Percentiles rank a stretch among this genome's conserved stretches.
phyloP scores from a whole-genome alignment of 176 grass and related monocot species.

The Thalia dealbata region DNA sequence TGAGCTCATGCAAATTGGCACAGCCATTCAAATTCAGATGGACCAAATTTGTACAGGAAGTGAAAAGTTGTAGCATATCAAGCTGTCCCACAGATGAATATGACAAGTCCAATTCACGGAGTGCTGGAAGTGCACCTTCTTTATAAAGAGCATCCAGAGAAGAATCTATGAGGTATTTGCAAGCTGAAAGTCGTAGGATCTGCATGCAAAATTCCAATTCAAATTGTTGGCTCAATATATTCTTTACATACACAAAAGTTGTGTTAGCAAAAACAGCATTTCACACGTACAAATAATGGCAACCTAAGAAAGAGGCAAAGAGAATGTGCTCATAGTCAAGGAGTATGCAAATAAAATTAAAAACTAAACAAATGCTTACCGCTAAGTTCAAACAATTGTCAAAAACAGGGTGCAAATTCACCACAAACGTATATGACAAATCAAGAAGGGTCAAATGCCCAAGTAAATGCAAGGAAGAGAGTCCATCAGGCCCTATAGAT shows the following conservation, averaged over 20 bases:
- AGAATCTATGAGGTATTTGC: conserved; percentile 74
- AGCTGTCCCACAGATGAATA: conserved; percentile 83
- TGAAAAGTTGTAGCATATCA: conserved; percentile 54
- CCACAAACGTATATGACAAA: conserved; percentile 91
- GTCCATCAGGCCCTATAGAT: conserved; percentile 43
- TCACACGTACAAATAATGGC: not conserved
- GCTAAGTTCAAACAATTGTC: conserved; percentile 68
- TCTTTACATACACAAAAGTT: not conserved
- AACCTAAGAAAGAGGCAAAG: not conserved
- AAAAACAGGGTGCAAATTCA: conserved; percentile 74
- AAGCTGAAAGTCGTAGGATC: conserved; percentile 85
- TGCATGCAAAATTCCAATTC: conserved; percentile 21
- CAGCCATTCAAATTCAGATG: conserved; percentile 93
- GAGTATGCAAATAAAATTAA: not conserved
- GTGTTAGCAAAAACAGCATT: not conserved
- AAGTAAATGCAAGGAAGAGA: conserved; percentile 78
- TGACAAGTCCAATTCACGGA: conserved; percentile 84
- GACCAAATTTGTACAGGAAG: conserved; percentile 68
- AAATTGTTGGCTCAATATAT: not conserved
- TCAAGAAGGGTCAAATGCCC: conserved; percentile 66
- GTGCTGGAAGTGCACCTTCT: conserved; percentile 58
- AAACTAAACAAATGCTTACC: conserved; percentile 22
- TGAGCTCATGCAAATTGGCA: conserved; percentile 64
- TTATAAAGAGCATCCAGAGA: conserved; percentile 84
- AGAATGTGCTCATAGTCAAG: not conserved